phyloP scores from a whole-genome alignment of 352 stramenopile species.

The Pythium brassicae region DNA sequence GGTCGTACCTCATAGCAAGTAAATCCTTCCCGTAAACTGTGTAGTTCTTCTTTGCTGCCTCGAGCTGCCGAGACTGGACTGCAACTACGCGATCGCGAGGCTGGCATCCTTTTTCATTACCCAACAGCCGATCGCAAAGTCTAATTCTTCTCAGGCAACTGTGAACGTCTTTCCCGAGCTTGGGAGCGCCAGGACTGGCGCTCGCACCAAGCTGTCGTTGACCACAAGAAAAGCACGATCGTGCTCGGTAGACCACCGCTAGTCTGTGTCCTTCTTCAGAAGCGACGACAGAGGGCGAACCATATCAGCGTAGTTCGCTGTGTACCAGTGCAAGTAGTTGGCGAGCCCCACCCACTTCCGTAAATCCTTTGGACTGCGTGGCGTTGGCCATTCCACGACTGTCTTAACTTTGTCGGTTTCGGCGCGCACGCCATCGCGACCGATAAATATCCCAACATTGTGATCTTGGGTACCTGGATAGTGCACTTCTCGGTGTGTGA shows the following conservation, averaged over 20 bases:
- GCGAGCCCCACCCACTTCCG: conserved; percentile 14
- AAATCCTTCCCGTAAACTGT: conserved; percentile 3
- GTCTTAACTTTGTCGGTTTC: conserved; percentile 14
- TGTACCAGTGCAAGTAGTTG: conserved; percentile 23
- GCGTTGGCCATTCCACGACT: conserved; percentile 10
- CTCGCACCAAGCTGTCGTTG: conserved; percentile 9
- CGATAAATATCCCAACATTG: not conserved
- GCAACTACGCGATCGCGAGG: not conserved
- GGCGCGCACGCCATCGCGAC: conserved; percentile 7
- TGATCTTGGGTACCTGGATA: not conserved
- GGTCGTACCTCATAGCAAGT: conserved; percentile 18
- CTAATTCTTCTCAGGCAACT: conserved; percentile 14
- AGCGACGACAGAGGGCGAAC: conserved; percentile 10
- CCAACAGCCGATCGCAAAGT: conserved; percentile 19
- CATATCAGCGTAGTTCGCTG: conserved; percentile 8
- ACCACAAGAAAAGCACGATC: conserved; percentile 12
- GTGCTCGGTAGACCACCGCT: conserved; percentile 5
- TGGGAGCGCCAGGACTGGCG: conserved; percentile 9
- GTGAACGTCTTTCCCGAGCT: conserved; percentile 12
- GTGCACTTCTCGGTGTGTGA: not conserved
- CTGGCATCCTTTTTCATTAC: not conserved
- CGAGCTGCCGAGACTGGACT: conserved; percentile 24
- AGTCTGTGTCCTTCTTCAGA: conserved; percentile 17
- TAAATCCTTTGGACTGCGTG: conserved; percentile 6
- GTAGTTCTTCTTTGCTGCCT: conserved; percentile 14